Evolutionary conservation across 768 basidiomycete species (phyloP).

Genomic region (Serendipita vermifera): DNA sequence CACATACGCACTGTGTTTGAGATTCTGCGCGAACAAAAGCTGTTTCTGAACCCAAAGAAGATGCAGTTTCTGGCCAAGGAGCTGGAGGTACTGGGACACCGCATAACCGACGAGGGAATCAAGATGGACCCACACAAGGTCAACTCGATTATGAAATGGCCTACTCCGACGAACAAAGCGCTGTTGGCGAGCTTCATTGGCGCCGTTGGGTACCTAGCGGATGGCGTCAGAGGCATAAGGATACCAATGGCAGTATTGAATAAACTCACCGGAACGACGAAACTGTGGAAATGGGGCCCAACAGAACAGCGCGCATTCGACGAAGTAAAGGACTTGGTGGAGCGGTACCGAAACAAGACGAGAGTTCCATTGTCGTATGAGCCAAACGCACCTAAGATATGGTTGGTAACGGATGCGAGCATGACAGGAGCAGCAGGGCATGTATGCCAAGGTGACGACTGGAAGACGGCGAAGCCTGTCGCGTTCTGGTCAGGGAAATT

Average conservation of each 20-base stretch:
- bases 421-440: conserved; percentile 23
- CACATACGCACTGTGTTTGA: conserved; percentile 13
- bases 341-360: not conserved
- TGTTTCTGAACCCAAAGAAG: conserved; percentile 19
- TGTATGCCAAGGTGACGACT: conserved; percentile 21
- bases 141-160: not conserved
- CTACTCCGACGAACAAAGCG: not conserved
- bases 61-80: conserved; percentile 11
- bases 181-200: not conserved
- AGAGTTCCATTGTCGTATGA: too few species aligned
- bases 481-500: conserved; percentile 29
- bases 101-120: conserved; percentile 4
- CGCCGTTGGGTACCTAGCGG: conserved; percentile 3
- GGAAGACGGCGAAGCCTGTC: conserved; percentile 19
- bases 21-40: conserved; percentile 12
- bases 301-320: conserved; percentile 10
- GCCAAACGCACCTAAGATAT: conserved; percentile 19
- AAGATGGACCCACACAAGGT: conserved; percentile 8
- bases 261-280: not conserved
- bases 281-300: not conserved
- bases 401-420: conserved; percentile 25
- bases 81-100: conserved; percentile 4
- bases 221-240: not conserved
- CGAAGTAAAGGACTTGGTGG: conserved; percentile 10
- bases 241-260: not conserved